A percentile compares a stretch with the other conserved stretches of the same genome.
These are phyloP conservation scores for Fusarium goolgardi DNA, from an alignment of 2,329 filamentous ascomycete genomes.

Conservation along the genomic window DNA sequence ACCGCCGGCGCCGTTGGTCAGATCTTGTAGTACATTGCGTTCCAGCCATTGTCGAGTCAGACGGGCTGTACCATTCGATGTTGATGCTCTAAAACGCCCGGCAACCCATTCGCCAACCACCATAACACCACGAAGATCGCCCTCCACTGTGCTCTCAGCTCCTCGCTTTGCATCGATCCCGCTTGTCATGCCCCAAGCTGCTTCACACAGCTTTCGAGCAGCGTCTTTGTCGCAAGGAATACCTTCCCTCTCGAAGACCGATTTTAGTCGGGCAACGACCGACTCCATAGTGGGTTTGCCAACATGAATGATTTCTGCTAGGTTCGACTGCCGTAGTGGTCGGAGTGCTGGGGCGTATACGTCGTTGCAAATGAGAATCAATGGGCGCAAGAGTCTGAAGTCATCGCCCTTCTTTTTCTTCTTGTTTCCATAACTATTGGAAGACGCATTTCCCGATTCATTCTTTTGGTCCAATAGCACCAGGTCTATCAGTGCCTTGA, in stretches of 20 bases:
- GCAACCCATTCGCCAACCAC: conserved; percentile 91
- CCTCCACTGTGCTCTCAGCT: conserved; percentile 74
- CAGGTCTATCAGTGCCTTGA: conserved; percentile 93
- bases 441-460: conserved; percentile 46
- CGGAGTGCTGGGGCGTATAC: conserved; percentile 91
- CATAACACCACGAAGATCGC: conserved; percentile 84
- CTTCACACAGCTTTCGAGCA: conserved; percentile 84
- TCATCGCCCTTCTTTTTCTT: conserved; percentile 81
- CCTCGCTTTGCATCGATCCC: conserved; percentile 77
- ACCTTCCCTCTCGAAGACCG: conserved; percentile 88
- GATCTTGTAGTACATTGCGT: conserved; percentile 73
- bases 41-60: conserved; percentile 84
- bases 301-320: conserved; percentile 92
- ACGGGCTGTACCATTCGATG: conserved; percentile 54
- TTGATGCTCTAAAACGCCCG: conserved; percentile 69
- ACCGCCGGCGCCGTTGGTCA: conserved; percentile 77
- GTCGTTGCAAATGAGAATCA: conserved; percentile 97
- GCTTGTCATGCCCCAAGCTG: conserved; percentile 81
- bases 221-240: conserved; percentile 91
- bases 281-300: conserved; percentile 89
- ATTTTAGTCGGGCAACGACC: conserved; percentile 82
- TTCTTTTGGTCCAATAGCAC: conserved; percentile 90
- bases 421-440: conserved; percentile 49
- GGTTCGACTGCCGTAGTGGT: conserved; percentile 82
- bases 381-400: conserved; percentile 85